Evolutionary conservation across 441 rosid species (phyloP).

Genomic region (Francoa sonchifolia): DNA sequence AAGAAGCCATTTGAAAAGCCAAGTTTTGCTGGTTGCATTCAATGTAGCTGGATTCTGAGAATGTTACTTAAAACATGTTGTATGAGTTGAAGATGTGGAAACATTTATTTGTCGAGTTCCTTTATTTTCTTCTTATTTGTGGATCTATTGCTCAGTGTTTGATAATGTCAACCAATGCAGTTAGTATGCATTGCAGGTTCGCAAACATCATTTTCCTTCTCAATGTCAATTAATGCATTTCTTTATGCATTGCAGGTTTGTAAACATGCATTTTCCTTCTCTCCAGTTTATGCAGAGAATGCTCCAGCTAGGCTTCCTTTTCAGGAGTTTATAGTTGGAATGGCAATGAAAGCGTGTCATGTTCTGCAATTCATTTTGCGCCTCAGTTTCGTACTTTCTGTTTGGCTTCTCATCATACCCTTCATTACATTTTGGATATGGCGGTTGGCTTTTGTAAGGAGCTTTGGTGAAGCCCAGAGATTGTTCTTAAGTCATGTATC

Average conservation of each 20-base stretch:
- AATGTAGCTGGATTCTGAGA: no score
- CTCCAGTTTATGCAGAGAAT: conserved; percentile 91
- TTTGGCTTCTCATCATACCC: conserved; percentile 95
- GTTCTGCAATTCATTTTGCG: conserved; percentile 88
- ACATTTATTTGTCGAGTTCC: no score
- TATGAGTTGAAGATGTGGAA: no score
- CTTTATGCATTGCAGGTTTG: no score
- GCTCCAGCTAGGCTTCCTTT: conserved; percentile 96
- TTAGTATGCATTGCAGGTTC: conserved; percentile 36
- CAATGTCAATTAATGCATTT: no score
- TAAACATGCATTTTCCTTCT: conserved; percentile 91
- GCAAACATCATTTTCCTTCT: no score
- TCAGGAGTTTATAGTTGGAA: conserved; percentile 93
- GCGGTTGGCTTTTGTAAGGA: conserved; percentile 90
- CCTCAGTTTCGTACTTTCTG: conserved; percentile 89
- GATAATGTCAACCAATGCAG: neutral
- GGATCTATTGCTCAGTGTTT: no score
- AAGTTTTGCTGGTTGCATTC: no score
- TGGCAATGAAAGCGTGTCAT: conserved; percentile 86
- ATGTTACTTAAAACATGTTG: no score
- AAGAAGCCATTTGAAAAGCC: no score
- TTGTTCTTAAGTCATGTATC: conserved; percentile 87
- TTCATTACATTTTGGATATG: conserved; percentile 97
- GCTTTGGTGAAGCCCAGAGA: conserved; percentile 87
- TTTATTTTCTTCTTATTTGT: no score